Evolutionary conservation across 768 basidiomycete species (phyloP).

Genomic region (Hypsizygus marmoreus): DNA sequence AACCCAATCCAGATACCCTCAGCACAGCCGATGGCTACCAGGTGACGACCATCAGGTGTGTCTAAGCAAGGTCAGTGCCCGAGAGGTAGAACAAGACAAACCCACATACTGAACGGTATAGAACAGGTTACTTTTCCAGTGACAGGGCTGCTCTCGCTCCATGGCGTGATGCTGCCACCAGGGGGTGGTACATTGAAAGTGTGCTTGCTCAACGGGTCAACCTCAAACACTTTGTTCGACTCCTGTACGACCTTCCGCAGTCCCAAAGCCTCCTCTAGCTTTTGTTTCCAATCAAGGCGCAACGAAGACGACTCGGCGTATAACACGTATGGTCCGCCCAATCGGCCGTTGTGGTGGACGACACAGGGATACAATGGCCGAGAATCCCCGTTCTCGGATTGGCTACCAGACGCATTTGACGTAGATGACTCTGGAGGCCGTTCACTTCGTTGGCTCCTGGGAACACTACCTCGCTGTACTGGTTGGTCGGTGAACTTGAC

Average conservation of each 20-base stretch:
- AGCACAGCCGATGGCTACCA: slow-evolving; percentile 88
- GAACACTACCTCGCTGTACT: slow-evolving; percentile 65
- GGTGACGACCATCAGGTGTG: slow-evolving; percentile 75
- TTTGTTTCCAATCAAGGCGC: slow-evolving; percentile 85
- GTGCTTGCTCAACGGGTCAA: slow-evolving; percentile 84
- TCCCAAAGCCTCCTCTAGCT: slow-evolving; percentile 88
- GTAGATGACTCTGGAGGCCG: slow-evolving; percentile 16
- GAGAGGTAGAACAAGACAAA: slow-evolving; percentile 2
- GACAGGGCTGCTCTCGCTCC: slow-evolving; percentile 70
- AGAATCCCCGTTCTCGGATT: slow-evolving; percentile 57
- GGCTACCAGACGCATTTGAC: slow-evolving; percentile 22
- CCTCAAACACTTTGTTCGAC: slow-evolving; percentile 92
- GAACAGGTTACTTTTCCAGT: slow-evolving; percentile 92
- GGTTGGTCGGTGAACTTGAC: slow-evolving; percentile 79
- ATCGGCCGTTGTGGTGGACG: slow-evolving; percentile 84
- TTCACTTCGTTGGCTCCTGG: slow-evolving; percentile 61
- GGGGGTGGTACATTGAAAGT: slow-evolving; percentile 80
- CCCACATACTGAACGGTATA: slow-evolving; percentile 79
- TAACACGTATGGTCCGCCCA: slow-evolving; percentile 80
- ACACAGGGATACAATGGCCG: slow-evolving; percentile 83
- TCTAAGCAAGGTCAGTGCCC: slow-evolving; percentile 47
- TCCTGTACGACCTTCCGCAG: slow-evolving; percentile 88
- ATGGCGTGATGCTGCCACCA: slow-evolving; percentile 45
- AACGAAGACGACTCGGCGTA: slow-evolving; percentile 77
- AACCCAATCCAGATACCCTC: slow-evolving; percentile 97